These are phyloP conservation scores for Cicer arietinum DNA, from an alignment of 306 rosid genomes.

Conservation along the genomic window DNA sequence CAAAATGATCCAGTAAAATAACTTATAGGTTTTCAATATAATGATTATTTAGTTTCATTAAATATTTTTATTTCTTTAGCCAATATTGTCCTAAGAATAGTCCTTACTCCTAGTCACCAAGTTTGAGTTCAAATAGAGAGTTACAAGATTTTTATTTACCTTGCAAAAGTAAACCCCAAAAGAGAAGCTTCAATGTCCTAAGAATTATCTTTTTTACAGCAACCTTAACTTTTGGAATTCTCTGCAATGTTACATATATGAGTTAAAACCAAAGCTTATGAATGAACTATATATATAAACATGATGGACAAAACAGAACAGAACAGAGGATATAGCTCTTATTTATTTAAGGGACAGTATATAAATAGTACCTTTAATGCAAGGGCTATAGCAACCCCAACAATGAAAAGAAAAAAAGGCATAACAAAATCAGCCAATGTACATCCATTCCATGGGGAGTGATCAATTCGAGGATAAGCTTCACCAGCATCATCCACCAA, in stretches of 20 bases:
- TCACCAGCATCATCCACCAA: constrained; percentile 86
- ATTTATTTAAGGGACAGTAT: background rate
- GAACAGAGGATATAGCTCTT: background rate
- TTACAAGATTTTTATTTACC: constrained; percentile 48
- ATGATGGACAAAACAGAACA: background rate
- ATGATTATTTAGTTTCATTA: background rate
- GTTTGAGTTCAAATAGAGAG: background rate
- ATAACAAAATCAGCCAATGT: constrained; percentile 86
- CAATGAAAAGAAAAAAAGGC: constrained; percentile 94
- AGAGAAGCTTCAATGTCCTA: constrained; percentile 79
- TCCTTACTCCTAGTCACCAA: background rate
- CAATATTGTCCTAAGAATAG: background rate
- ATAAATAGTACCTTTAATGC: constrained; percentile 68
- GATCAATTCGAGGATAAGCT: constrained; percentile 77
- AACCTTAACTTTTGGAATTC: constrained; percentile 50
- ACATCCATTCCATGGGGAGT: constrained; percentile 93
- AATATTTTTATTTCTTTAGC: background rate
- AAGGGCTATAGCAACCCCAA: constrained; percentile 87
- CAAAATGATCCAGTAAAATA: background rate
- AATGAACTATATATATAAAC: background rate
- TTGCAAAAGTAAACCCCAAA: constrained; percentile 88
- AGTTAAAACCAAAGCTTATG: background rate
- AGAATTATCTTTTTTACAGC: constrained; percentile 62
- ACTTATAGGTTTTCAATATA: background rate
- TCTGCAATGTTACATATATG: constrained; percentile 49